phyloP scores from a whole-genome alignment of 768 basidiomycete genomes.

The Psilocybe cubensis region DNA sequence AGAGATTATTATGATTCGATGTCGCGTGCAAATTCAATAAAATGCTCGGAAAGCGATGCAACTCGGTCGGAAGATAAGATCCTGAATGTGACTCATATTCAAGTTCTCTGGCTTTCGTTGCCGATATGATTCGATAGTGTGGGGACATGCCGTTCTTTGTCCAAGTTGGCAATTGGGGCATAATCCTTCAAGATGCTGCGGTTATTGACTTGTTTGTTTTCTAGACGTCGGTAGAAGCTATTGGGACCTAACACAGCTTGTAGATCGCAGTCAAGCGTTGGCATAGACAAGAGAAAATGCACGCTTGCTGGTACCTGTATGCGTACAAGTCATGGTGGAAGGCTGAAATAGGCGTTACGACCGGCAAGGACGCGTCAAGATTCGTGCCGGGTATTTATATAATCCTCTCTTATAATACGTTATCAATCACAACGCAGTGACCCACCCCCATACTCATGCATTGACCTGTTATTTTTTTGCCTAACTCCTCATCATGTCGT shows the following conservation, averaged over 20 bases:
- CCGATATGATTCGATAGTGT: not conserved
- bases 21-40: not conserved
- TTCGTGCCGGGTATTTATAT: conserved; percentile 11
- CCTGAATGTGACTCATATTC: too few species aligned
- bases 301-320: not conserved
- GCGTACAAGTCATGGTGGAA: not conserved
- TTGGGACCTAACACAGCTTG: not conserved
- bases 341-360: not conserved
- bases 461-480: conserved; percentile 7
- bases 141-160: too few species aligned
- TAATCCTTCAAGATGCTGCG: not conserved
- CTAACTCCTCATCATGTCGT: conserved; percentile 49
- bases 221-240: not conserved
- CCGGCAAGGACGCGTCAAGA: conserved; percentile 13
- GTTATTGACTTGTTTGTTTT: not conserved
- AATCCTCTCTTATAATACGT: not conserved
- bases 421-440: not conserved
- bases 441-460: not conserved
- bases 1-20: not conserved
- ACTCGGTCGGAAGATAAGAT: too few species aligned
- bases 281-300: not conserved
- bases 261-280: not conserved
- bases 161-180: too few species aligned
- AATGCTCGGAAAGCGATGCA: too few species aligned
- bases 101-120: not conserved